Evolutionary conservation across 352 stramenopile genomes (phyloP), one percentile per base, ranked within the genome.

Genomic region (Phytopythium montanum): DNA sequence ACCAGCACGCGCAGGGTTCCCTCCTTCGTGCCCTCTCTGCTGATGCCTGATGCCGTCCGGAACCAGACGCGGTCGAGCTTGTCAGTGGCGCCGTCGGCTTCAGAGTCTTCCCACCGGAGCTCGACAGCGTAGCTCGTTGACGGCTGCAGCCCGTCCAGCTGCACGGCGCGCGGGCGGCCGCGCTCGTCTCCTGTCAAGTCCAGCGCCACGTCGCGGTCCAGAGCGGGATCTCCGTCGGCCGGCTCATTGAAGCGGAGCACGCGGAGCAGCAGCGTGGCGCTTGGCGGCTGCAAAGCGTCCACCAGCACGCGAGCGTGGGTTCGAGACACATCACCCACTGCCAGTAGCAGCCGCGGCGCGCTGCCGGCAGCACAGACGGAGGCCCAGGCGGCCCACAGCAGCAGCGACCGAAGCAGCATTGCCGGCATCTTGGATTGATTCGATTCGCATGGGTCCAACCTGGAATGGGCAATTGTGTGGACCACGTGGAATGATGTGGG

Each of bases 301-400:
- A 68, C 76, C 42, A 88, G 62, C 38, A 88, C 68, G 38, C 79
- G 76, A 29, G 76, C 79, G 10, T 53, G 63, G 2, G 74, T 71
- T 16, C 69, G 28, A 18, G 68, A 64, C 36, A 90, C 81, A 38
- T 83, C 65, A 21, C 81, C 81, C 29, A 90, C 70, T 16, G 83
- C 59, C 34, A 90, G 39, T 29, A 90, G 46, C 46, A 87, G 61
- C 31, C 25, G 45, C 45, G 45, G 5, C 45, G 45, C 45, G 6
- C 14, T 16, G 13, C 14, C 26, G 16, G 13, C 45, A 5, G 45
- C 25, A 4, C 13, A 33, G 14, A 28, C 44, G 44, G 23, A 33
- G 44, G 44, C 44, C 36, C 36, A 42, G 42, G 14, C 23, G 16
- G 45, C 45, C 14, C 14, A 23, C 25, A 36, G 45, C 25, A 36